phyloP scores from a whole-genome alignment of 352 stramenopile species.

The Phytophthora tentaculata region DNA sequence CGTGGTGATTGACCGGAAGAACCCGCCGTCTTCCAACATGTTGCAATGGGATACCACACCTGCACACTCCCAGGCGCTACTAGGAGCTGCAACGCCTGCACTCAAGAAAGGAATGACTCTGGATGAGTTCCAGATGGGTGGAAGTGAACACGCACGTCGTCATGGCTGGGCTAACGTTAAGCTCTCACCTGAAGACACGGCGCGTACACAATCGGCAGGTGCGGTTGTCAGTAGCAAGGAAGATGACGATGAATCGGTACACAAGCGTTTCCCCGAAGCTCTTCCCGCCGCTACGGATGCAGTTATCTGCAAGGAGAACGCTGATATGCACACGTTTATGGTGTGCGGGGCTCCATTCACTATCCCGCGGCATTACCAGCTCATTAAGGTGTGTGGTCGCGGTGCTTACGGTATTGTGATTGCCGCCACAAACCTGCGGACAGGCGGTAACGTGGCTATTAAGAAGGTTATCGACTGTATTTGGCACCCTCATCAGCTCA shows the following conservation, averaged over 20 bases:
- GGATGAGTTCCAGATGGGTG: constrained; percentile 45
- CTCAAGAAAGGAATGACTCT: constrained; percentile 40
- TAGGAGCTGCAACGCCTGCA: constrained; percentile 47
- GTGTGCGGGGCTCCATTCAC: constrained; percentile 89
- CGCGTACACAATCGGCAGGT: constrained; percentile 64
- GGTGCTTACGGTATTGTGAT: constrained; percentile 92
- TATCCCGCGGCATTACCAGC: constrained; percentile 85
- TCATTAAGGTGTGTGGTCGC: constrained; percentile 90
- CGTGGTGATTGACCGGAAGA: constrained; percentile 73
- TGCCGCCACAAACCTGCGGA: constrained; percentile 80
- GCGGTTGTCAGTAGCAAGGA: constrained; percentile 43
- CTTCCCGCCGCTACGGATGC: constrained; percentile 48
- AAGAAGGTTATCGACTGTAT: constrained; percentile 94
- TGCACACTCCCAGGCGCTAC: constrained; percentile 35
- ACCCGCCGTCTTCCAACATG: constrained; percentile 76
- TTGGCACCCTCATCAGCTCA: constrained; percentile 90
- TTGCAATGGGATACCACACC: constrained; percentile 72
- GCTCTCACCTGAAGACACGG: constrained; percentile 64
- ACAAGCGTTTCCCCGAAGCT: constrained; percentile 50
- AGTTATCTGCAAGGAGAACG: constrained; percentile 85
- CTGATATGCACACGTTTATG: constrained; percentile 90
- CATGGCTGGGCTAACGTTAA: constrained; percentile 87
- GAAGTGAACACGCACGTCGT: constrained; percentile 46
- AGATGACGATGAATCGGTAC: constrained; percentile 36
- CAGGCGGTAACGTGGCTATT: constrained; percentile 88